These are phyloP conservation scores for Vitellaria paradoxa DNA, from an alignment of 179 eudicot species.

Conservation along the genomic window DNA sequence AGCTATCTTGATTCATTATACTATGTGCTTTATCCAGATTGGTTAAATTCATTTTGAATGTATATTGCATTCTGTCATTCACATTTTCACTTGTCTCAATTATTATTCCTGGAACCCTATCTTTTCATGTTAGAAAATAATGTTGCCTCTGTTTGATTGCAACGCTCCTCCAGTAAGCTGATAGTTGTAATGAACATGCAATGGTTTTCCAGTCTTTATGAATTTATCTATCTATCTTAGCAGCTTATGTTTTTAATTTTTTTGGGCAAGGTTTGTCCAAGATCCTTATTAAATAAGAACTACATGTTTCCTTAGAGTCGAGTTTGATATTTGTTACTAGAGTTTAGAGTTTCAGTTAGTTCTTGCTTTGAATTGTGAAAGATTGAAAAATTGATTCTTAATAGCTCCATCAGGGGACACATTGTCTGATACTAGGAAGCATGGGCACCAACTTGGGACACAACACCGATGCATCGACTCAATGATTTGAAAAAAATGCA, in stretches of 20 bases:
- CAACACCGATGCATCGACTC: no score
- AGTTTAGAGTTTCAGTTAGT: background rate
- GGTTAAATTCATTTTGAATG: background rate
- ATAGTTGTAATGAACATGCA: background rate
- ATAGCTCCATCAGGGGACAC: background rate
- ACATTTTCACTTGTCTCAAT: background rate
- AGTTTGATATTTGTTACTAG: no score
- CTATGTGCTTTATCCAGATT: no score
- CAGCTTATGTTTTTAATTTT: no score
- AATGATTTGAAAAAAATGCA: no score
- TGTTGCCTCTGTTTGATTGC: background rate
- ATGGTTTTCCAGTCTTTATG: no score
- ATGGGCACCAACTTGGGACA: no score
- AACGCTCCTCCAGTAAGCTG: background rate
- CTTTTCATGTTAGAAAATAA: background rate
- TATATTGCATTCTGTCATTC: background rate
- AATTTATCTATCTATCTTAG: background rate
- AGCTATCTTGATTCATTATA: background rate
- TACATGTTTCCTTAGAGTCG: no score
- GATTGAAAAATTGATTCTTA: background rate
- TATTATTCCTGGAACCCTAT: background rate
- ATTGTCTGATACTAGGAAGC: no score
- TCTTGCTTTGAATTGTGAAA: background rate
- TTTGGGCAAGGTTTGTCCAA: no score
- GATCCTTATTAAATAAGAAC: no score